Percentiles rank a stretch among this genome's conserved stretches.
Evolutionary conservation across 192 early-diverging fungal species (phyloP).

Genomic region (Coemansia sp.): DNA sequence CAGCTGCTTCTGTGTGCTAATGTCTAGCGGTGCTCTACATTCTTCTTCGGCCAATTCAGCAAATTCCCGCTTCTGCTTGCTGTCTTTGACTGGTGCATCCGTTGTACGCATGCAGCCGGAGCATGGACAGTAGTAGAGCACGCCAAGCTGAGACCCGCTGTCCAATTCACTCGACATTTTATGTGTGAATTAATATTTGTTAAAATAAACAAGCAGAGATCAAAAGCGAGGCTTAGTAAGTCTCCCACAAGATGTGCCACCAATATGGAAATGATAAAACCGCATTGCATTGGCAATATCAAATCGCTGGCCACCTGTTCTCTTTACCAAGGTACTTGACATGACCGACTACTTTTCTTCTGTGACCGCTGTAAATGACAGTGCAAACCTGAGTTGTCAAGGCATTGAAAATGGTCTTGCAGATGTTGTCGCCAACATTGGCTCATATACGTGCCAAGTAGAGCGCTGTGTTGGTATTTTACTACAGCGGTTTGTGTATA

Average conservation of each 20-base stretch:
- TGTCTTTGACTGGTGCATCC: not conserved
- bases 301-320: not conserved
- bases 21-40: not conserved
- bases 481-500: conserved; percentile 38
- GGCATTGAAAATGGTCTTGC: conserved; percentile 26
- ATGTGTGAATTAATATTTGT: not conserved
- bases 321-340: not conserved
- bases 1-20: conserved; percentile 7
- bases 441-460: conserved; percentile 2
- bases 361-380: not conserved
- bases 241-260: conserved; percentile 1
- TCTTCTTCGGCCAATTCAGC: not conserved
- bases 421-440: conserved; percentile 6
- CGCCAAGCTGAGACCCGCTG: conserved; percentile 4
- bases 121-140: conserved; percentile 47
- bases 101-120: conserved; percentile 10
- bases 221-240: not conserved
- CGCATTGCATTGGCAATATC: not conserved
- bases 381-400: not conserved
- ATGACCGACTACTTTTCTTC: not conserved
- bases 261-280: not conserved
- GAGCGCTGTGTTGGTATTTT: not conserved
- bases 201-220: not conserved
- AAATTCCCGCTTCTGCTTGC: not conserved
- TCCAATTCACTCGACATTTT: conserved; percentile 1